These are phyloP conservation scores for Colletotrichum filicis DNA, from an alignment of 2,329 filamentous ascomycete genomes.

Conservation along the genomic window DNA sequence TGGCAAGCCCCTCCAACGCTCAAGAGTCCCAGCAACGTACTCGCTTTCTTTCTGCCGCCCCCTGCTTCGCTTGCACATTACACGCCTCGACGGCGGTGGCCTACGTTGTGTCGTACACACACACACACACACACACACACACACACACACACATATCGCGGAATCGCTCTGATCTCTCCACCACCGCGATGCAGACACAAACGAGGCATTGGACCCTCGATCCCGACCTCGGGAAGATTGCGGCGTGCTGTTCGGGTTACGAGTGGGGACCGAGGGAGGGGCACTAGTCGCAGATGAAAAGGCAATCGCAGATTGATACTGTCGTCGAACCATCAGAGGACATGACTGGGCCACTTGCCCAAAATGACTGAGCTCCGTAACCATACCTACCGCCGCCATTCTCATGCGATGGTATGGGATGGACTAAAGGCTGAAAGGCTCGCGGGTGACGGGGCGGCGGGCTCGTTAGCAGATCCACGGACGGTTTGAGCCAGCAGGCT, in stretches of 20 bases:
- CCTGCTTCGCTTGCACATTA: not conserved
- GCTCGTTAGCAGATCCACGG: slow-evolving; percentile 14
- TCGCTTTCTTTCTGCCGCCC: not conserved
- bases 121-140: no score
- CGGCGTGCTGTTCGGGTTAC: not conserved
- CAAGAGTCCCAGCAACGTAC: not conserved
- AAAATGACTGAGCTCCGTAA: not conserved
- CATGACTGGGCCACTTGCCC: not conserved
- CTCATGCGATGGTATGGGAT: slow-evolving; percentile 19
- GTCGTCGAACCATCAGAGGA: not conserved
- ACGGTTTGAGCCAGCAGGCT: slow-evolving; percentile 29
- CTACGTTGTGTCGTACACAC: not conserved
- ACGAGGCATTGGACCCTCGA: slow-evolving; percentile 6
- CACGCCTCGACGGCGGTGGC: not conserved
- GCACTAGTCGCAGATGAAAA: slow-evolving; percentile 14
- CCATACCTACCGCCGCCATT: not conserved
- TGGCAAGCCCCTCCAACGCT: not conserved
- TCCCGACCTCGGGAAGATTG: slow-evolving; percentile 12
- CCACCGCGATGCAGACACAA: slow-evolving; percentile 5
- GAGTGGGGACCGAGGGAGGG: not conserved
- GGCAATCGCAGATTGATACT: slow-evolving; percentile 22
- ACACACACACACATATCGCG: no score
- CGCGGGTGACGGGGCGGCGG: not conserved
- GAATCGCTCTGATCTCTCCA: no score
- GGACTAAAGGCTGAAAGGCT: not conserved